Evolutionary conservation across 441 rosid species (phyloP).

Genomic region (Gossypium davidsonii): DNA sequence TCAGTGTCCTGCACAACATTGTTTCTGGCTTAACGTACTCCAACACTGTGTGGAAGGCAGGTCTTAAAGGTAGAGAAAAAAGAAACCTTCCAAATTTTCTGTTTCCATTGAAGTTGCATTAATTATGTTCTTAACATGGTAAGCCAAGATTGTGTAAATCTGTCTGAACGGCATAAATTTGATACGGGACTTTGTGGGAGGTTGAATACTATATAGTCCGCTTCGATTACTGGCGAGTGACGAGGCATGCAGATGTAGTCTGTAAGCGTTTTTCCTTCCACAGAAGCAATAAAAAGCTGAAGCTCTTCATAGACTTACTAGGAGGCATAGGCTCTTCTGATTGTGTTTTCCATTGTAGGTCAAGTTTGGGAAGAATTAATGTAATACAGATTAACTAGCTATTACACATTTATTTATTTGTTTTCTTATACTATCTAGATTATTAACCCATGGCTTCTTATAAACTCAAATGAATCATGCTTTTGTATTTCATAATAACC

Average conservation of each 20-base stretch:
- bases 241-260: background rate
- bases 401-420: background rate
- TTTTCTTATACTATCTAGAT: background rate
- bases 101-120: conserved; percentile 2
- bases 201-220: background rate
- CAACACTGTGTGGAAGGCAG: conserved; percentile 37
- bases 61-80: conserved; percentile 27
- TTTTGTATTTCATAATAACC: background rate
- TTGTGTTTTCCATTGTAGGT: background rate
- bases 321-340: background rate
- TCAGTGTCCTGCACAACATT: conserved; percentile 36
- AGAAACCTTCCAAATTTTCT: background rate
- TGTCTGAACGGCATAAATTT: background rate
- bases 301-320: background rate
- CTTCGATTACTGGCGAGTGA: background rate
- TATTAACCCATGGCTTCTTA: background rate
- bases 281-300: background rate
- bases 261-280: background rate
- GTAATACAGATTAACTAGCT: background rate
- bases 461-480: background rate
- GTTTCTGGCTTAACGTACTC: conserved; percentile 36
- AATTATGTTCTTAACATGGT: background rate
- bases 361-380: background rate
- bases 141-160: background rate
- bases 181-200: background rate